Percentiles rank a stretch among this genome's conserved stretches.
phyloP scores from a whole-genome alignment of 2,329 filamentous ascomycete species.

The Epichloe baconii region DNA sequence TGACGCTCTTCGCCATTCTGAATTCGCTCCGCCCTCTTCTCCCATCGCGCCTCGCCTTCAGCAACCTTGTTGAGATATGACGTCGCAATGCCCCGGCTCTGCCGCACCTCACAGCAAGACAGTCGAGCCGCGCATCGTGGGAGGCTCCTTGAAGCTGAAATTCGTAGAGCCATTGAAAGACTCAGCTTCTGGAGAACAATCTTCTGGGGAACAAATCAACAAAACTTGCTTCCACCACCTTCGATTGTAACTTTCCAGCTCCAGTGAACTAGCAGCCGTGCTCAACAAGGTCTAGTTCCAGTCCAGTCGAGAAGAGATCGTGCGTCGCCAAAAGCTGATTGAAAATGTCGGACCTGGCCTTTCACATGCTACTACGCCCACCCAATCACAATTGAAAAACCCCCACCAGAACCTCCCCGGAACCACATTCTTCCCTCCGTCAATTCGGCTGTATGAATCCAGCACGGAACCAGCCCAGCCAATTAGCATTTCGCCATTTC shows the following conservation, averaged over 20 bases:
- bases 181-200: not conserved
- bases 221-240: no score
- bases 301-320: not conserved
- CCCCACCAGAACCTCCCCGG: slow-evolving; percentile 2
- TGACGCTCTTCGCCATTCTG: slow-evolving; percentile 34
- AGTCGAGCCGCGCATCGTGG: slow-evolving; percentile 13
- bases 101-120: slow-evolving; percentile 11
- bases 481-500: slow-evolving; percentile 33
- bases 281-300: not conserved
- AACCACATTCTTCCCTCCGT: slow-evolving; percentile 16
- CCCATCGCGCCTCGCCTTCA: slow-evolving; percentile 34
- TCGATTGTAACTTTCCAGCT: no score
- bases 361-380: slow-evolving; percentile 13
- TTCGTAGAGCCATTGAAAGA: not conserved
- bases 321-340: not conserved
- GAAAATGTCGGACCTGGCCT: not conserved
- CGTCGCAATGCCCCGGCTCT: slow-evolving; percentile 24
- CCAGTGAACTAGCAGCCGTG: not conserved
- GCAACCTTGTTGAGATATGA: slow-evolving; percentile 31
- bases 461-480: slow-evolving; percentile 19
- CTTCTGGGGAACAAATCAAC: not conserved
- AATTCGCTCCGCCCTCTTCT: slow-evolving; percentile 32
- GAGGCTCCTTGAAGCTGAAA: slow-evolving; percentile 9
- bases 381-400: slow-evolving; percentile 16
- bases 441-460: slow-evolving; percentile 14